Percentiles rank a stretch among this genome's conserved stretches.
These are phyloP conservation scores for Plasmodium vivax DNA, from an alignment of 169 alveolate genomes.

Conservation along the genomic window DNA sequence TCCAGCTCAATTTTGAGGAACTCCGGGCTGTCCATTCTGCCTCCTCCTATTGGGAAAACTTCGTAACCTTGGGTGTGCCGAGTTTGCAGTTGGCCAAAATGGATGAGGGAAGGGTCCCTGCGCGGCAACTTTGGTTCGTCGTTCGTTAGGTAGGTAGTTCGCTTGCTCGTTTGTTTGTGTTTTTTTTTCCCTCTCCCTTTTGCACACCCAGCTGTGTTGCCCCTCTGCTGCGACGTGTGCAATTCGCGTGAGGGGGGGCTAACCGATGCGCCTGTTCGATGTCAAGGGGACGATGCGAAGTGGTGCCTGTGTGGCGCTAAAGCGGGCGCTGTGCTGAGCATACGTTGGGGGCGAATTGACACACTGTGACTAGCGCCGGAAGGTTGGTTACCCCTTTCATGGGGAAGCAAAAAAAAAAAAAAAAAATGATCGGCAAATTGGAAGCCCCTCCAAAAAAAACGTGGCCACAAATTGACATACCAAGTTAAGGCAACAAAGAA, in stretches of 20 bases:
- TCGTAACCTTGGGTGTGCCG: background rate
- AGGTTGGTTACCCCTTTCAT: background rate
- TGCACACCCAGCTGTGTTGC: background rate
- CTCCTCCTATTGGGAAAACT: background rate
- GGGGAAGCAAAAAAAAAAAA: background rate
- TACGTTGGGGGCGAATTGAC: background rate
- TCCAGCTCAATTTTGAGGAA: constrained; percentile 60
- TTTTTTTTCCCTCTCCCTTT: background rate
- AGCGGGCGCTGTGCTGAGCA: background rate
- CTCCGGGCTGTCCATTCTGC: constrained; percentile 69
- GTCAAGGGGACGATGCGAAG: background rate
- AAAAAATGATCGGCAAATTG: background rate
- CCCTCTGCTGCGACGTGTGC: background rate
- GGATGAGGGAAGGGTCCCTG: background rate
- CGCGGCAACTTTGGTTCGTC: background rate
- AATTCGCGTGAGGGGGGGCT: background rate
- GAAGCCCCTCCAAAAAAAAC: background rate
- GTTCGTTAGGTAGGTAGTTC: no score
- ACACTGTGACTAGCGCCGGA: background rate
- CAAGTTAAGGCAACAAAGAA: background rate
- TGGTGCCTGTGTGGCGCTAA: background rate
- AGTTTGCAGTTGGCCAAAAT: background rate
- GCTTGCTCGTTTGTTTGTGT: background rate
- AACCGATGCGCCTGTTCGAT: background rate
- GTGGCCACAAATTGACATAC: background rate